Base-by-base conservation (phyloP, 805 yeast species). In the Metschnikowia cerradonensis region DNA sequence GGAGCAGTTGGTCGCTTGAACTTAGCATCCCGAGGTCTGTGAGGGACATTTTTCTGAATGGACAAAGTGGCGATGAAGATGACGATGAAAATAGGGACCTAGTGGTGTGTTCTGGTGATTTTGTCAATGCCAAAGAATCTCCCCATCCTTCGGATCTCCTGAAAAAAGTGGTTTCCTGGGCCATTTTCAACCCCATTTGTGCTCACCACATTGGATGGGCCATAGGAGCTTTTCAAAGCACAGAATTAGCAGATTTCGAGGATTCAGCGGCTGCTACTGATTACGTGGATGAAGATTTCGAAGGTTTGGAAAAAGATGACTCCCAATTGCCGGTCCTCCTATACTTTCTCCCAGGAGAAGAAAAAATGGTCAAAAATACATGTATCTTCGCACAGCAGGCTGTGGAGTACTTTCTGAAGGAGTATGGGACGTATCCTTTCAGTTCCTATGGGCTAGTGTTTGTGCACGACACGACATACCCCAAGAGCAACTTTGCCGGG, bases 131-230 rank as follows among this genome's bases (percentile, higher is more conserved):
- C 11, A 83, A 81, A 55, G 92, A 86, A 61, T 70, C 79, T 2
- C 86, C 92, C 0, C 96, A 90, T 60, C 84, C 90, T 0, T 73
- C 81, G 4, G 96, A 90, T 64, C 65, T 79, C 34, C 76, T 86
- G 3, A 89, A 89, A 62, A 92, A 90, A 59, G 75, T 84, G 1
- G 90, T 81, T 45, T 76, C 82, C 19, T 92, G 84, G 75, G 82
- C 84, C 14, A 71, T 88, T 7, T 84, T 84, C 62, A 88, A 84
- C 49, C 96, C 98, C 0, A 86, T 90, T 1, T 85, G 96, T 35
- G 89, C 99, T 0, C 97, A 91, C 58, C 97, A 92, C 66, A 76
- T 94, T 19, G 98, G 98, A 0, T 94, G 96, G 84, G 91, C 96
- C 0, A 80, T 90, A 3, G 99, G 98, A 0, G 85, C 96, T 2